phyloP scores from a whole-genome alignment of 2,329 filamentous ascomycete genomes.

The Macrophomina phaseolina region DNA sequence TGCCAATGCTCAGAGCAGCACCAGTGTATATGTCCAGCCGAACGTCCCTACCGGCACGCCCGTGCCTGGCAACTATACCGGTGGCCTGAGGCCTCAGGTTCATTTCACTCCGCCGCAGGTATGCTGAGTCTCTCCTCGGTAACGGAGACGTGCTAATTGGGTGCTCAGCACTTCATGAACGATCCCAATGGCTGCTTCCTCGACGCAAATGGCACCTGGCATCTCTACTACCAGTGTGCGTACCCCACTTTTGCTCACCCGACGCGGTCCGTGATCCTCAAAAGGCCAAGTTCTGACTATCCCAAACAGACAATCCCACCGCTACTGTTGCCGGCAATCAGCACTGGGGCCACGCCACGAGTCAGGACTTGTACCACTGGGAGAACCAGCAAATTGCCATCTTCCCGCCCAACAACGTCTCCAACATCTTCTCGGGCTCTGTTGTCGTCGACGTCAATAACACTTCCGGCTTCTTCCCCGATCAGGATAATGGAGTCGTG shows the following conservation, averaged over 20 bases:
- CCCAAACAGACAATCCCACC: slow-evolving; percentile 55
- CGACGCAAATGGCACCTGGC: slow-evolving; percentile 63
- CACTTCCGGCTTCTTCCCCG: slow-evolving; percentile 68
- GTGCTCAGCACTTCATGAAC: slow-evolving; percentile 54
- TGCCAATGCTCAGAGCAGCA: slow-evolving; percentile 7
- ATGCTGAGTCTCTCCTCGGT: slow-evolving; percentile 55
- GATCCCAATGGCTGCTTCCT: slow-evolving; percentile 70
- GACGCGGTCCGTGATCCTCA: background rate
- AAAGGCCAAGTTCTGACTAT: slow-evolving; percentile 28
- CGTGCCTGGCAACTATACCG: slow-evolving; percentile 49
- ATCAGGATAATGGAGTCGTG: slow-evolving; percentile 66
- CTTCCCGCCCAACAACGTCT: slow-evolving; percentile 61
- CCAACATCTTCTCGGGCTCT: slow-evolving; percentile 61
- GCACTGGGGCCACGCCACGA: slow-evolving; percentile 72
- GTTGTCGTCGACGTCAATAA: slow-evolving; percentile 67
- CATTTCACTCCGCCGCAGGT: slow-evolving; percentile 61
- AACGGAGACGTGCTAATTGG: background rate
- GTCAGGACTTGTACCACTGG: slow-evolving; percentile 67
- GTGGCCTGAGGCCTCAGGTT: slow-evolving; percentile 56
- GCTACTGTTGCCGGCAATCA: slow-evolving; percentile 61
- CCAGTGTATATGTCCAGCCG: slow-evolving; percentile 19
- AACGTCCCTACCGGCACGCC: slow-evolving; percentile 37
- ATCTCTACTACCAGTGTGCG: slow-evolving; percentile 69
- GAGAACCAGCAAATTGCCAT: slow-evolving; percentile 68
- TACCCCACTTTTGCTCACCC: background rate